phyloP scores from a whole-genome alignment of 768 basidiomycete species.

The Amanita thiersii region DNA sequence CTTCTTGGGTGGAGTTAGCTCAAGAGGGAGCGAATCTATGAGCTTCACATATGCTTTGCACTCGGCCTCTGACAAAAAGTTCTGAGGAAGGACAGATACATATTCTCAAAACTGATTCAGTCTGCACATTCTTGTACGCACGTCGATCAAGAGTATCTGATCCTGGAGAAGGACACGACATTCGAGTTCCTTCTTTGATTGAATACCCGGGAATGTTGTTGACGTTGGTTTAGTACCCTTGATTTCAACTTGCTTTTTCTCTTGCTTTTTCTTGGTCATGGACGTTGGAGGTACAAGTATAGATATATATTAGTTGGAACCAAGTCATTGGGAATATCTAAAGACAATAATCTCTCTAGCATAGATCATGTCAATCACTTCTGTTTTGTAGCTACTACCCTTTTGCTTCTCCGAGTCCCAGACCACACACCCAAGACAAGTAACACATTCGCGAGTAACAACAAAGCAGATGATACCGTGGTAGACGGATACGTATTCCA shows the following conservation, averaged over 20 bases:
- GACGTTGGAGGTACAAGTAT: background rate
- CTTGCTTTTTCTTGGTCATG: background rate
- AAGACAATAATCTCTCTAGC: background rate
- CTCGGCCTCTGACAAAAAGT: slow-evolving; percentile 49
- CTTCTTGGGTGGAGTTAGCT: slow-evolving; percentile 65
- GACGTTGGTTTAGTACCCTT: too few species aligned
- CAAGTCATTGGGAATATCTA: background rate
- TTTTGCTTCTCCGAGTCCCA: background rate
- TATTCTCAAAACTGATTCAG: too few species aligned
- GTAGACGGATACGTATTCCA: slow-evolving; percentile 91
- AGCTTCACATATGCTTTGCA: slow-evolving; percentile 54
- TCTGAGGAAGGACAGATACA: slow-evolving; percentile 16
- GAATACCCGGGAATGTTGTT: slow-evolving; percentile 53
- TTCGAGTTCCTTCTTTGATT: slow-evolving; percentile 73
- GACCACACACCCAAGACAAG: slow-evolving; percentile 46
- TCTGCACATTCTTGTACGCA: slow-evolving; percentile 65
- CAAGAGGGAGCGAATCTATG: slow-evolving; percentile 51
- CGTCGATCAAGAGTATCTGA: slow-evolving; percentile 43
- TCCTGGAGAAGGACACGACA: slow-evolving; percentile 31
- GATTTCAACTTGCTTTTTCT: background rate
- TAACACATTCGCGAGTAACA: slow-evolving; percentile 42
- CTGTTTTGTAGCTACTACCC: background rate
- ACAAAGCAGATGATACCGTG: slow-evolving; percentile 44
- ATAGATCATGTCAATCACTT: background rate
- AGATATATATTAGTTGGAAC: background rate